phyloP scores from a whole-genome alignment of 2,329 filamentous ascomycete genomes.

The Fusarium sp. region DNA sequence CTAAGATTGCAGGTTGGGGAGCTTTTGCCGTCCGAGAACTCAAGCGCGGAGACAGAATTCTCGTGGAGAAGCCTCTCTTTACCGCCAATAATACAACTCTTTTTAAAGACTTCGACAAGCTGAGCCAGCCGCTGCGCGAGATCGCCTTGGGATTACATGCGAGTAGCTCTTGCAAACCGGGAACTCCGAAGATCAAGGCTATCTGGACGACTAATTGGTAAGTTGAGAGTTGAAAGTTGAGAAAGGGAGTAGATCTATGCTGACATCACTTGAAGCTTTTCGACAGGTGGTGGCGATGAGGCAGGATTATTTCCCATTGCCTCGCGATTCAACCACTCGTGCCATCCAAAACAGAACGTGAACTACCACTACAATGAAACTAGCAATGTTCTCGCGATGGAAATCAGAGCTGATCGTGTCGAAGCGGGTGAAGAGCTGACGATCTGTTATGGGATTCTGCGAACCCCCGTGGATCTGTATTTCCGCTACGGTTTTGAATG shows the following conservation, averaged over 20 bases:
- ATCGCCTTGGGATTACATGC: slow-evolving; percentile 57
- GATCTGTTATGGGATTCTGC: slow-evolving; percentile 61
- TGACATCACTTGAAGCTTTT: slow-evolving; percentile 42
- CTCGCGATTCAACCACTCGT: slow-evolving; percentile 72
- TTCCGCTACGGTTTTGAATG: slow-evolving; percentile 67
- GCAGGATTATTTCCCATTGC: slow-evolving; percentile 64
- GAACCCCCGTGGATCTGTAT: slow-evolving; percentile 56
- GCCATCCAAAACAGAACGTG: slow-evolving; percentile 59
- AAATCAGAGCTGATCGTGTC: slow-evolving; percentile 54
- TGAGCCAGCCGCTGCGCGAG: slow-evolving; percentile 51
- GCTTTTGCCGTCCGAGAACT: slow-evolving; percentile 61
- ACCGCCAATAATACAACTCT: slow-evolving; percentile 49
- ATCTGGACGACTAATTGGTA: slow-evolving; percentile 64
- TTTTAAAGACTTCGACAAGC: slow-evolving; percentile 53
- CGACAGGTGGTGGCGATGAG: slow-evolving; percentile 44
- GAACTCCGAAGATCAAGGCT: slow-evolving; percentile 51
- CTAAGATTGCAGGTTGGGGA: slow-evolving; percentile 60
- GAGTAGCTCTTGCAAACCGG: slow-evolving; percentile 49
- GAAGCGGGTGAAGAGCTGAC: slow-evolving; percentile 63
- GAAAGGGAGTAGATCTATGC: not conserved
- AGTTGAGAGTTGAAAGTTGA: slow-evolving; percentile 41
- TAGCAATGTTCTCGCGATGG: slow-evolving; percentile 57
- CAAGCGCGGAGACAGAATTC: slow-evolving; percentile 55
- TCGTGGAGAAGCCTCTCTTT: slow-evolving; percentile 62
- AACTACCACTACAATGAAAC: slow-evolving; percentile 58